A percentile compares a stretch with the other conserved stretches of the same genome.
phyloP scores from a whole-genome alignment of 129 eudicot species.

The Ambrosia trifida region DNA sequence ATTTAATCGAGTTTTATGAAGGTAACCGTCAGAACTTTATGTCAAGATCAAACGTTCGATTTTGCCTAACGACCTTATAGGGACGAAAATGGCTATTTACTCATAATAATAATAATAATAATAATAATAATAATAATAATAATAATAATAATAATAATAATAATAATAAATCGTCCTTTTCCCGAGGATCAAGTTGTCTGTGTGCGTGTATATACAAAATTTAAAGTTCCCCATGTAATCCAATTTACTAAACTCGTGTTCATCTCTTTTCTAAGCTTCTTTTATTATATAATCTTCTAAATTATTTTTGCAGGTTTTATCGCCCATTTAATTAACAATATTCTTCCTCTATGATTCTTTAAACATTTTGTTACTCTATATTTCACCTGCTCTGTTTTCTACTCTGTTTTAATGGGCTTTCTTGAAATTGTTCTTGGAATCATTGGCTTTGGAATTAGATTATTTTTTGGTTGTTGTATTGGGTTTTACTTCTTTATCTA shows the following conservation, averaged over 20 bases:
- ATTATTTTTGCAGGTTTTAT: background rate
- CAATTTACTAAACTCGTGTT: background rate
- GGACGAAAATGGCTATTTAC: too few species aligned
- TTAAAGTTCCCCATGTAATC: too few species aligned
- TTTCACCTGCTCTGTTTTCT: background rate
- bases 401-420: conserved; percentile 47
- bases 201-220: background rate
- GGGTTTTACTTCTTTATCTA: conserved; percentile 77
- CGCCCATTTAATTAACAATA: background rate
- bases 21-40: too few species aligned
- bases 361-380: background rate
- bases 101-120: too few species aligned
- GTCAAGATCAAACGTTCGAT: too few species aligned
- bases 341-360: background rate
- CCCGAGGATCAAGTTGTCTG: background rate
- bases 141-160: too few species aligned
- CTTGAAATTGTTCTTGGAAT: conserved; percentile 54
- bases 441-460: conserved; percentile 61
- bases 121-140: too few species aligned
- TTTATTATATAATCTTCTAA: background rate
- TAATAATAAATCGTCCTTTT: background rate
- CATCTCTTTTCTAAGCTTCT: background rate
- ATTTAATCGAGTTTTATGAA: too few species aligned
- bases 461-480: conserved; percentile 48
- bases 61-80: too few species aligned